Base-by-base conservation (phyloP, 164 flowering plant species). In the Nymphaea thermarum region DNA sequence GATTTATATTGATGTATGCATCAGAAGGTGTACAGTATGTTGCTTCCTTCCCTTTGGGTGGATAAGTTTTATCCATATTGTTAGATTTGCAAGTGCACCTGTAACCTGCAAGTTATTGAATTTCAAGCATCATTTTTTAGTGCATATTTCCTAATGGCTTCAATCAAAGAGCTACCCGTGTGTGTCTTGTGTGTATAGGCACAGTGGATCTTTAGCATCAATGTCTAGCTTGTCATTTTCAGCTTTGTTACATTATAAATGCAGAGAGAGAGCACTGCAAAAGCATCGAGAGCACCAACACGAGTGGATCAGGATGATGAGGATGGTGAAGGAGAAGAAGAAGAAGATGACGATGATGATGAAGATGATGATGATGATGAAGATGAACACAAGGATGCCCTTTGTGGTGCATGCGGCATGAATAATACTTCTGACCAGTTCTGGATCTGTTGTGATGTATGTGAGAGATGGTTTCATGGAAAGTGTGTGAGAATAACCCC, bases 391-490 rank as follows among this genome's bases (percentile, higher is more conserved):
- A 91, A 89, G 14, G 93, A 88, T 44, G 88, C 91, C 3, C 67
- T 87, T 57, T 90, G 96, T 51, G 93, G 96, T 43, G 90, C 93
- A 4, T 90, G 96, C 59, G 90, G 90, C 4, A 90, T 86, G 75
- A 85, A 79, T 74, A 85, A 85, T 55, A 88, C 86, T 3, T 72
- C 87, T 2, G 90, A 86, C 67, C 93, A 90, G 67, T 88, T 88
- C 76, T 90, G 96, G 96, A 90, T 90, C 65, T 90, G 91, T 75
- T 89, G 96, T 65, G 96, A 89, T 75, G 67, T 89, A 17, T 90
- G 96, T 17, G 91, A 87, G 82, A 83, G 73, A 67, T 90, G 96
- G 96, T 90, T 89, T 81, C 96, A 89, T 78, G 93, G 91, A 3
- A 88, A 85, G 80, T 90, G 96, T 68, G 96, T 90, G 71, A 88